Evolutionary conservation across 805 yeast species (phyloP), one percentile per base, ranked within the genome.

Genomic region (Ogataea pignaliae): DNA sequence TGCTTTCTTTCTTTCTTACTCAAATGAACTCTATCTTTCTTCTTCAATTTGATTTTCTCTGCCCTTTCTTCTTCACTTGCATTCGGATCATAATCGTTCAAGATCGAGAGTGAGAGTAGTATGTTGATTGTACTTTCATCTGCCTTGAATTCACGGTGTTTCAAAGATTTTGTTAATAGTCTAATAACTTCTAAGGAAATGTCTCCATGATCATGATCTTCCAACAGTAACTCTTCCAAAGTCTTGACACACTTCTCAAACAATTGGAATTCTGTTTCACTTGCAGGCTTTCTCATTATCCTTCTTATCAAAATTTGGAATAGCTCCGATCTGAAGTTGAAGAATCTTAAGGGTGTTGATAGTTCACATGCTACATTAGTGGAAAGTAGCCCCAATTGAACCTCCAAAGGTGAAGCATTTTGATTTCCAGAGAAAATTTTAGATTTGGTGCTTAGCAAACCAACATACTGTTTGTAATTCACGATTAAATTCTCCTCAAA

Each of bases 1-100:
- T 80, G 84, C 57, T 93, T 93, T 55, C 86, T 75, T 65, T 91
- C 91, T 64, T 85, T 85, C 62, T 91, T 91, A n/a, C 95, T 82
- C 40, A 91, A 67, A 70, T 90, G 96, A 3, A 88, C 88, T 54
- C 97, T 74, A 62, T 93, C 95, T 63, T 89, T 88, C 71, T 90
- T 91, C 60, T 78, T 81, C 37, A 85, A 42, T 57, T 83, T 85
- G 4, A 68, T 65, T 34, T 65, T 70, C 10, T 67, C 65, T 14
- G 65, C 65, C 21, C 67, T 72, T 37, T 71, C 73, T 32, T 73
- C 77, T 26, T 62, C 73, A 21, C 69, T 69, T 32, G 70, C 74
- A 58, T 76, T 75, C 59, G 93, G 91, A 60, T 83, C 87, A 57
- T 83, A 86, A 60, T 85, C 91, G 39, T 73, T 76, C 42, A 86